These are phyloP conservation scores for Thalassiosira mediterranea DNA, from an alignment of 352 stramenopile species.

Conservation along the genomic window DNA sequence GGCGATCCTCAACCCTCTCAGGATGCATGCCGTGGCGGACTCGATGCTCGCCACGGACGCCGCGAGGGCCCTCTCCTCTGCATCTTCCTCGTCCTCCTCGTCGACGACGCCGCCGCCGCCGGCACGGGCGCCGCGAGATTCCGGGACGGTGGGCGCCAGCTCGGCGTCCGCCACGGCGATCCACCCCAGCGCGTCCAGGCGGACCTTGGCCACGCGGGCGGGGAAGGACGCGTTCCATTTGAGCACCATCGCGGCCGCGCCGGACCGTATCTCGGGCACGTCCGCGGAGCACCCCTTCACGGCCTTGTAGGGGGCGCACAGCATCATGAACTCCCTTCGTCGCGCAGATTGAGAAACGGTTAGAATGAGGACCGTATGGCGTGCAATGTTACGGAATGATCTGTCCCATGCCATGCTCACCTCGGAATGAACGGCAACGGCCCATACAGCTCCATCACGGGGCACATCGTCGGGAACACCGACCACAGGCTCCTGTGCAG, in stretches of 20 bases:
- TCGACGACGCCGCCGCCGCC: too few relatives aligned
- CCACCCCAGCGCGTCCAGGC: constrained; percentile 43
- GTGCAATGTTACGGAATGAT: background rate
- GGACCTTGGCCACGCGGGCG: constrained; percentile 33
- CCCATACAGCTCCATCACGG: constrained; percentile 54
- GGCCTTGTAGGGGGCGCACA: constrained; percentile 84
- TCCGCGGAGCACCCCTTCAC: constrained; percentile 78
- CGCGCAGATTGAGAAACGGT: background rate
- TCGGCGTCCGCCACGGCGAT: constrained; percentile 46
- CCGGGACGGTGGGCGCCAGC: constrained; percentile 34
- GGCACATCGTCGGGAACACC: constrained; percentile 59
- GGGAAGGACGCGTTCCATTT: constrained; percentile 55
- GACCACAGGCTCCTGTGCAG: constrained; percentile 92
- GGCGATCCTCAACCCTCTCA: constrained; percentile 90
- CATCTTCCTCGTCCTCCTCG: constrained; percentile 34
- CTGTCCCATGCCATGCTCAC: background rate
- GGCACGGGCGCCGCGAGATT: constrained; percentile 6
- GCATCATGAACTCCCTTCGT: constrained; percentile 58
- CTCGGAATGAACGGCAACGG: constrained; percentile 49
- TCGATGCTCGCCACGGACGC: constrained; percentile 41
- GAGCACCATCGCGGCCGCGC: constrained; percentile 27
- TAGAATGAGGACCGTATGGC: background rate
- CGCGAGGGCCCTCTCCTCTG: constrained; percentile 6
- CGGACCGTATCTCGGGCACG: constrained; percentile 35
- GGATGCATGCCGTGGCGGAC: constrained; percentile 66